A percentile compares a stretch with the other conserved stretches of the same genome.
phyloP scores from a whole-genome alignment of 805 yeast species.

The Torulaspora indica region DNA sequence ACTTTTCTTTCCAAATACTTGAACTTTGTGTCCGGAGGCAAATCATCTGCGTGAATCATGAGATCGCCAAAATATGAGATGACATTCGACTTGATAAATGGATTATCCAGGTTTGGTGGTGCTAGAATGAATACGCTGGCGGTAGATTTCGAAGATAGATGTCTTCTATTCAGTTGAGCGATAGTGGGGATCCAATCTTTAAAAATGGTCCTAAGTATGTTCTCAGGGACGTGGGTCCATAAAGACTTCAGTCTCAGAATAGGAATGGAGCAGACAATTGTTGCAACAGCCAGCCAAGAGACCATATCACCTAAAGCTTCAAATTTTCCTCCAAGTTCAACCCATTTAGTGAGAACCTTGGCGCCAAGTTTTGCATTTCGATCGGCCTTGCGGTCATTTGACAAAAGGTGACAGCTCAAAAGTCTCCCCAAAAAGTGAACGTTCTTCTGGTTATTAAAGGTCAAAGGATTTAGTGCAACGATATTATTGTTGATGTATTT shows the following conservation, averaged over 20 bases:
- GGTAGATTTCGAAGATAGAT: slow-evolving; percentile 52
- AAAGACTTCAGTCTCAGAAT: slow-evolving; percentile 65
- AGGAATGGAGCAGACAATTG: slow-evolving; percentile 76
- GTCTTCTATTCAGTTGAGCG: slow-evolving; percentile 77
- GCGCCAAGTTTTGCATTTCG: slow-evolving; percentile 46
- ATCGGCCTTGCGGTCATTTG: slow-evolving; percentile 32
- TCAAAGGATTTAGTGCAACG: slow-evolving; percentile 61
- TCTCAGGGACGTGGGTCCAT: slow-evolving; percentile 68
- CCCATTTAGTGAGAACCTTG: slow-evolving; percentile 71
- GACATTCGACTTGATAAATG: slow-evolving; percentile 69
- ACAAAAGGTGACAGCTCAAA: slow-evolving; percentile 62
- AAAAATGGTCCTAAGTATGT: slow-evolving; percentile 54
- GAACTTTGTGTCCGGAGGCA: slow-evolving; percentile 27
- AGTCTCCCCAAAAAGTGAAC: slow-evolving; percentile 76
- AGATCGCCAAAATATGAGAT: slow-evolving; percentile 91
- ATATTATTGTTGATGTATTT: slow-evolving; percentile 28
- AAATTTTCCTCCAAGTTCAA: slow-evolving; percentile 69
- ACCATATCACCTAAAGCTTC: slow-evolving; percentile 88
- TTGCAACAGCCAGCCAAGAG: slow-evolving; percentile 87
- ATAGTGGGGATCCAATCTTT: slow-evolving; percentile 92
- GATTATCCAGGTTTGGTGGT: slow-evolving; percentile 78
- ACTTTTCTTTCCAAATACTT: slow-evolving; percentile 59
- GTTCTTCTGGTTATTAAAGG: slow-evolving; percentile 60
- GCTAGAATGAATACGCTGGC: slow-evolving; percentile 64
- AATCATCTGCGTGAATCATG: slow-evolving; percentile 41